Evolutionary conservation across 2,329 filamentous ascomycete species (phyloP).

Genomic region (Arthrobotrys musiformis): DNA sequence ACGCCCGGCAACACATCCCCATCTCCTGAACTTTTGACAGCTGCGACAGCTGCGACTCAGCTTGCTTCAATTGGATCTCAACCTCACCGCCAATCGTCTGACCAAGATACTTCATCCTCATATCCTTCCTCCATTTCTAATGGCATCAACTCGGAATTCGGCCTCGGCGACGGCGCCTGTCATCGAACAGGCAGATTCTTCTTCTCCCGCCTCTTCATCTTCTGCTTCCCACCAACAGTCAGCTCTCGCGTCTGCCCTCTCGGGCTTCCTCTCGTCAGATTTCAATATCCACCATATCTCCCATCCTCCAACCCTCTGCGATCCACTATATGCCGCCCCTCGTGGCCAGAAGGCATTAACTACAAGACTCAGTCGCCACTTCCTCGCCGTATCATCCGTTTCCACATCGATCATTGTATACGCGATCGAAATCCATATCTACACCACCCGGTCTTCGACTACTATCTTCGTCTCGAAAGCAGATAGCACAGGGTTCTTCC

Average conservation of each 20-base stretch:
- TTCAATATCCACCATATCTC: conserved; percentile 88
- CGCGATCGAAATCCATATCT: conserved; percentile 87
- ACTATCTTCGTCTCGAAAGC: conserved; percentile 97
- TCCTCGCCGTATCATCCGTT: conserved; percentile 69
- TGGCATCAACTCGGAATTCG: conserved; percentile 15
- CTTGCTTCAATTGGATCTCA: background rate
- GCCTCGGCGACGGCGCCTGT: background rate
- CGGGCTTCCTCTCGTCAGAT: conserved; percentile 60
- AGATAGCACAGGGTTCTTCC: conserved; percentile 89
- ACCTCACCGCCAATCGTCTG: background rate
- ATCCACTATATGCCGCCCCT: conserved; percentile 81
- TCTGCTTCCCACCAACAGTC: conserved; percentile 9
- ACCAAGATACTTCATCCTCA: background rate
- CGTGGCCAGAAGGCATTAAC: conserved; percentile 76
- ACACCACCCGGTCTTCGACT: conserved; percentile 70
- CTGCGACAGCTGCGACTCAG: conserved; percentile 1
- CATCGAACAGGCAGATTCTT: background rate
- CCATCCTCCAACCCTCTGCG: conserved; percentile 78
- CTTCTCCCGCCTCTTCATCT: no score
- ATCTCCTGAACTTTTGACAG: background rate
- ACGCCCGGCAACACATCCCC: background rate
- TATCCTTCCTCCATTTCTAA: conserved; percentile 1
- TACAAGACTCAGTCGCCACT: conserved; percentile 90
- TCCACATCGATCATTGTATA: conserved; percentile 72
- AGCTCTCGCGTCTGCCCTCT: conserved; percentile 55